Evolutionary conservation across 495 filamentous ascomycete genomes (phyloP), one percentile per base, ranked within the genome.

Genomic region (Trichodelitschia bisporula): DNA sequence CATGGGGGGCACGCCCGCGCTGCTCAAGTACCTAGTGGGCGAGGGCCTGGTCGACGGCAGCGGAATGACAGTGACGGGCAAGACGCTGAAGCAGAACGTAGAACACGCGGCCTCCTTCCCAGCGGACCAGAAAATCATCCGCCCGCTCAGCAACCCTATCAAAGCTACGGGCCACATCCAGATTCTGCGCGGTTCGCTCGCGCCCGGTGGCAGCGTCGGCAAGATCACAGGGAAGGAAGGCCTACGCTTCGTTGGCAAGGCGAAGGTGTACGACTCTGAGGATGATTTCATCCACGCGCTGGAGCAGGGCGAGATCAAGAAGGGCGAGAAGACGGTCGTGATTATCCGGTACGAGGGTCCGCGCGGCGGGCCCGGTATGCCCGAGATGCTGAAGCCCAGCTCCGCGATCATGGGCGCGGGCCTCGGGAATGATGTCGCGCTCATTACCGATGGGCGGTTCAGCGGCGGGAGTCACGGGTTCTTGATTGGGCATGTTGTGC

Each of bases 211-310:
- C 30, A 75, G 66, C 38, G 86, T 97, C 10, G 86, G 84, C 37
- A 97, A 97, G 60, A 97, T 97, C 52, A 97, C 86, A 5, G 86
- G 86, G 36, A 97, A 97, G 55, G 86, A 97, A 50, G 86, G 86
- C 14, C 62, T 72, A n/a, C 50, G 57, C 5, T 97, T 97, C 56
- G 72, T 61, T 12, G 86, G 86, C 33, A 82, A 68, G 40, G 86
- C 86, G 19, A 73, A 70, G 37, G 77, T 77, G 41, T 97, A 78
- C 54, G 72, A 97, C 49, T 61, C 35, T 15, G 54, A 58, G 36
- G 54, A 58, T 31, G 50, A 48, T 35, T 58, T 58, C 42, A 49
- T 57, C 32, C 26, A 40, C 15, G 50, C 54, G 0, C 43, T 58
- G 17, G 54, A 57, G 39, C 61, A 36, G 28, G 72, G 72, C 18